Evolutionary conservation across 345 rosid species (phyloP).

Genomic region (Boechera divaricarpa): DNA sequence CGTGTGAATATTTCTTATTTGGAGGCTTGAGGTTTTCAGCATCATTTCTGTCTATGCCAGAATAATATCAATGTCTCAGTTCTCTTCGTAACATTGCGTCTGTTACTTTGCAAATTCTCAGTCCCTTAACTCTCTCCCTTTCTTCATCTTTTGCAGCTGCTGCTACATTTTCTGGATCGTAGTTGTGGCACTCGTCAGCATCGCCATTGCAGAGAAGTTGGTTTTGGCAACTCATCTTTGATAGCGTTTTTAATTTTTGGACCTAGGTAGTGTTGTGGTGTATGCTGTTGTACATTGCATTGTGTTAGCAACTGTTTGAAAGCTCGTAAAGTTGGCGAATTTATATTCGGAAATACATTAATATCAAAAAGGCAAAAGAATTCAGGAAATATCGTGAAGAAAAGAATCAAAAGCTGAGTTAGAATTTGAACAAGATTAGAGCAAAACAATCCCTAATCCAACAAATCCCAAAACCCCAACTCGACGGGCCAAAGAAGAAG

Average conservation of each 20-base stretch:
- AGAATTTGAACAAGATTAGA: neutral
- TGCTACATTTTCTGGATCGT: constrained; percentile 18
- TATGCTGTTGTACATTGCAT: constrained; percentile 31
- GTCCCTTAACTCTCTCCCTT: neutral
- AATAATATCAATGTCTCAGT: neutral
- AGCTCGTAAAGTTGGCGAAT: constrained; percentile 9
- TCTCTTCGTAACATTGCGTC: constrained; percentile 2
- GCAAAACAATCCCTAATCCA: constrained; percentile 31
- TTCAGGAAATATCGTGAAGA: neutral
- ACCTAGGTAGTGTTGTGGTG: constrained; percentile 16
- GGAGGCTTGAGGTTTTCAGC: constrained; percentile 7
- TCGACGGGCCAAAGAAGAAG: constrained; percentile 9
- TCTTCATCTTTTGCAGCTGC: constrained; percentile 34
- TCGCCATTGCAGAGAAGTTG: constrained; percentile 19
- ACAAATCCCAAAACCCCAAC: constrained; percentile 29
- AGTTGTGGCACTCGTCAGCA: constrained; percentile 3
- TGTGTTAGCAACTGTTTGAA: constrained; percentile 13
- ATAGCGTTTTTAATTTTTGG: neutral
- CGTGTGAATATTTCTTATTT: neutral
- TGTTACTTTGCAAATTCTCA: neutral
- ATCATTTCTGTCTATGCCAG: neutral
- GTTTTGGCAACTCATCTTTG: constrained; percentile 9
- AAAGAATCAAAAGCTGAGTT: constrained; percentile 1
- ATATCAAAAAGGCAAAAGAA: constrained; percentile 15
- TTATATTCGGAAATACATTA: constrained; percentile 6